Conservation (phyloP, 805 yeast genomes). For the Schwanniomyces yamadae region DNA sequence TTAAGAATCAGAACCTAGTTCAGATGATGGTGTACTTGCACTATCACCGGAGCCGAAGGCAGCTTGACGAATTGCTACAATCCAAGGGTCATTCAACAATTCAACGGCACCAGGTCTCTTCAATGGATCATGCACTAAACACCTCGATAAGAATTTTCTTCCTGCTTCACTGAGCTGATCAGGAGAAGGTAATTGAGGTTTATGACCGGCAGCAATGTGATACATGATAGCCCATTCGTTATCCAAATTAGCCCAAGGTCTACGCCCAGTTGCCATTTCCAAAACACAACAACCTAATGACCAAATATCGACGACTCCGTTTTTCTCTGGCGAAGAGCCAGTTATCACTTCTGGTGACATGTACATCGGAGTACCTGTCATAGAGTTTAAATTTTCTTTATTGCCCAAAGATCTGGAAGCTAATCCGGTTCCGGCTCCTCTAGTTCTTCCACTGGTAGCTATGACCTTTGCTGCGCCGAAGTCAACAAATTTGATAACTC, state of each 20-base stretch:
- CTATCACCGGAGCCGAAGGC: constrained; percentile 53
- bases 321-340: constrained; percentile 60
- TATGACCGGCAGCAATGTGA: constrained; percentile 93
- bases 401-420: constrained; percentile 3
- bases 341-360: constrained; percentile 98
- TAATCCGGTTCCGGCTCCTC: constrained; percentile 18
- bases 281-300: constrained; percentile 93
- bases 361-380: constrained; percentile 98
- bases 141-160: constrained; percentile 62
- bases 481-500: constrained; percentile 92
- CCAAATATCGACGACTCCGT: constrained; percentile 86
- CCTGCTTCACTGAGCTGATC: constrained; percentile 82
- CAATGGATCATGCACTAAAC: constrained; percentile 80
- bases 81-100: constrained; percentile 87
- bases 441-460: constrained; percentile 56
- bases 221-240: constrained; percentile 99
- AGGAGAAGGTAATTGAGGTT: constrained; percentile 76
- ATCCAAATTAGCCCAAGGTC: constrained; percentile 96
- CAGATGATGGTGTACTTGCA: constrained; percentile 38
- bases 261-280: constrained; percentile 94
- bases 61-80: constrained; percentile 62
- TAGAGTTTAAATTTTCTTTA: constrained; percentile 39
- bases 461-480: constrained; percentile 96
- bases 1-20: constrained; percentile 15
- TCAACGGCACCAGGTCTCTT: constrained; percentile 83